A percentile compares a stretch with the other conserved stretches of the same genome.
Evolutionary conservation across 129 eudicot genomes (phyloP).

Genomic region (Tanacetum coccineum): DNA sequence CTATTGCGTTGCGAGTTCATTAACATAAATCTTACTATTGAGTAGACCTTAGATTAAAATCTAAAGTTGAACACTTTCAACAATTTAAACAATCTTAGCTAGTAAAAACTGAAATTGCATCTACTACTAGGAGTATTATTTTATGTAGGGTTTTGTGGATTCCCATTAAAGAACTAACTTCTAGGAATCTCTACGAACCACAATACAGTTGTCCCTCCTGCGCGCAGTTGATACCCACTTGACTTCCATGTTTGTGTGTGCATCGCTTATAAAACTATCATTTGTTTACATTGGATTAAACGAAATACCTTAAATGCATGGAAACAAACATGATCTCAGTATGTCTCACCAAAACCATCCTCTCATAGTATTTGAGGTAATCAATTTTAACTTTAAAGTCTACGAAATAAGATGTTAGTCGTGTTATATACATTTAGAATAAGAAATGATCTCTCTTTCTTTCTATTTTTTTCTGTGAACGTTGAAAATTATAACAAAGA

Average conservation of each 20-base stretch:
- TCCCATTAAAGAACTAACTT: slow-evolving; percentile 28
- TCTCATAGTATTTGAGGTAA: not conserved
- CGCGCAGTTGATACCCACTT: slow-evolving; percentile 30
- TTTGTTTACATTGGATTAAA: slow-evolving; percentile 10
- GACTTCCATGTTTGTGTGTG: slow-evolving; percentile 27
- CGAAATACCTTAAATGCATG: slow-evolving; percentile 1
- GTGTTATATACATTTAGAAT: no score
- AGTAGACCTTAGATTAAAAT: not conserved
- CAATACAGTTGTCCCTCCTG: slow-evolving; percentile 42
- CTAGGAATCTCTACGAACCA: slow-evolving; percentile 27
- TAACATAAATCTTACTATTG: no score
- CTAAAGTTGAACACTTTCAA: not conserved
- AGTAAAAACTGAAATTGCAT: slow-evolving; percentile 8
- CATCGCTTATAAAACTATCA: slow-evolving; percentile 20
- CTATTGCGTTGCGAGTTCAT: no score
- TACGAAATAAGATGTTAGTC: no score
- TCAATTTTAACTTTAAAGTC: no score
- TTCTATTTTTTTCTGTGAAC: no score
- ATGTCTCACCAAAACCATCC: slow-evolving; percentile 1
- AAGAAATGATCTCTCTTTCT: no score
- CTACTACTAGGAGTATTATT: not conserved
- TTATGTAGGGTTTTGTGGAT: slow-evolving; percentile 6
- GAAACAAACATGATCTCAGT: not conserved
- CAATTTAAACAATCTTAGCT: not conserved
- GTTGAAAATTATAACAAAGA: no score